A percentile compares a stretch with the other conserved stretches of the same genome.
Conservation (phyloP, 371 early-diverging fungal species). For the Syncephalastrum monosporum region DNA sequence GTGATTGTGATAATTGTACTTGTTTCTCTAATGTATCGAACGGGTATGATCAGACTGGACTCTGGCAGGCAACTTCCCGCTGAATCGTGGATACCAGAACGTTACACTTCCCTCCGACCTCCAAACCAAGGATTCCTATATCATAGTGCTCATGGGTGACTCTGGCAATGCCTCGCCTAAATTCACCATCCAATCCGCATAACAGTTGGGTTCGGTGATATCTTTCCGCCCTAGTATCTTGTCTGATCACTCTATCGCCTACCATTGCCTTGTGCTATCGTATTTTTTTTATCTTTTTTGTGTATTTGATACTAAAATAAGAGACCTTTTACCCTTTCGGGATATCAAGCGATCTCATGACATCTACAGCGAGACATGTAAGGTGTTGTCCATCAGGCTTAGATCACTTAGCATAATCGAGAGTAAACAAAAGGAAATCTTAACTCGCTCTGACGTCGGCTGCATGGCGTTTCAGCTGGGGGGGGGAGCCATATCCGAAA, state of each 20-base stretch:
- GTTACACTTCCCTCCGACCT: slow-evolving; percentile 36
- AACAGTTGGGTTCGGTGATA: neutral
- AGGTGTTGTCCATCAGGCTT: too few relatives aligned
- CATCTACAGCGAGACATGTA: too few relatives aligned
- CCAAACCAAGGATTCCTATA: slow-evolving; percentile 29
- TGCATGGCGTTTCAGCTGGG: slow-evolving; percentile 6
- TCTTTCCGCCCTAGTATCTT: neutral
- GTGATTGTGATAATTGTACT: neutral
- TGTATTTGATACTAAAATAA: too few relatives aligned
- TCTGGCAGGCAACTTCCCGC: slow-evolving; percentile 31
- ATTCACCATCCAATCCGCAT: slow-evolving; percentile 28
- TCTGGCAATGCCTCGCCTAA: slow-evolving; percentile 47
- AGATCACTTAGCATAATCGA: too few relatives aligned
- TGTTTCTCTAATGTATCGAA: neutral
- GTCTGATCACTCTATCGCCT: neutral
- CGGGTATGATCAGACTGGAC: slow-evolving; percentile 15
- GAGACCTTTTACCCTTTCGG: too few relatives aligned
- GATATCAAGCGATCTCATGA: too few relatives aligned
- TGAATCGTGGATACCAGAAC: slow-evolving; percentile 27
- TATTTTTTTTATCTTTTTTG: too few relatives aligned
- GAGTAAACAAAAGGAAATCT: slow-evolving; percentile 1
- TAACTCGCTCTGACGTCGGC: slow-evolving; percentile 8
- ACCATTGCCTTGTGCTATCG: neutral
- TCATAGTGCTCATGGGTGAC: slow-evolving; percentile 46
- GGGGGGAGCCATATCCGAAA: slow-evolving; percentile 28